Conservation (phyloP, 805 yeast species). For the Cyberlindnera sargentensis region DNA sequence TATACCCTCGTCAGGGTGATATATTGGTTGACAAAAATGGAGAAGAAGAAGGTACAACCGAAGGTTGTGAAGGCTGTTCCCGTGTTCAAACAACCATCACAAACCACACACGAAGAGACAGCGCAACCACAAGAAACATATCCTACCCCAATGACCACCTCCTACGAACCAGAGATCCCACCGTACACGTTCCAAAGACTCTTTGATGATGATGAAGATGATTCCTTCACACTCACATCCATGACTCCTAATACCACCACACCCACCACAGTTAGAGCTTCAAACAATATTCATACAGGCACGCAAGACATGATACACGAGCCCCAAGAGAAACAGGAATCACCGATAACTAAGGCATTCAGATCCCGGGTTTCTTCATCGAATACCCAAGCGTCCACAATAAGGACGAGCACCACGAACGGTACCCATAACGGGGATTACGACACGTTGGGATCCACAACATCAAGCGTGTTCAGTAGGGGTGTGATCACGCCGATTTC, state of each 20-base stretch:
- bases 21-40: slow-evolving; percentile 18
- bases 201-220: slow-evolving; percentile 1
- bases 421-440: background rate
- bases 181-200: background rate
- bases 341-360: slow-evolving; percentile 16
- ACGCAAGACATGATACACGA: background rate
- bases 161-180: background rate
- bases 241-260: background rate
- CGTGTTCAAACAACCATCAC: too few species aligned
- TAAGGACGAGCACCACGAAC: background rate
- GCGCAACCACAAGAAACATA: too few species aligned
- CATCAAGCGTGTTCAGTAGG: slow-evolving; percentile 14
- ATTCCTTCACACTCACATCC: background rate
- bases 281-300: background rate
- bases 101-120: too few species aligned
- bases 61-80: background rate
- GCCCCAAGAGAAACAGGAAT: background rate
- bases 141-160: too few species aligned
- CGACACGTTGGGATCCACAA: background rate
- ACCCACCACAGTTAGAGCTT: too few species aligned
- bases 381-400: slow-evolving; percentile 1
- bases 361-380: slow-evolving; percentile 13
- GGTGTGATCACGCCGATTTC: slow-evolving; percentile 13
- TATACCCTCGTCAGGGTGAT: slow-evolving; percentile 15
- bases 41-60: background rate